These are phyloP conservation scores for Clarireedia homoeocarpa DNA, from an alignment of 2,329 filamentous ascomycete genomes.

Conservation along the genomic window DNA sequence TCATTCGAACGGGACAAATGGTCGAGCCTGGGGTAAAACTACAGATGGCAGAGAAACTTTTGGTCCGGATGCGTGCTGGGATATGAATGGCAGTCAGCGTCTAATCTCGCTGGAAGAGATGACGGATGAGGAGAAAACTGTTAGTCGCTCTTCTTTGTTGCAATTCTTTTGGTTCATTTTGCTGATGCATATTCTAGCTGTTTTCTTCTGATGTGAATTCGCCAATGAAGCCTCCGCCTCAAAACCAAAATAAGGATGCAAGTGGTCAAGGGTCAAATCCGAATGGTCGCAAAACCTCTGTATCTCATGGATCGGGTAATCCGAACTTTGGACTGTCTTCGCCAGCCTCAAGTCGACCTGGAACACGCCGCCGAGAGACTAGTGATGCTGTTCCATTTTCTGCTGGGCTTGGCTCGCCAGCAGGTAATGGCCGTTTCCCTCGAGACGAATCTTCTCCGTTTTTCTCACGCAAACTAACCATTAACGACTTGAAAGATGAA, in stretches of 20 bases:
- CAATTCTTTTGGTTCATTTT: not conserved
- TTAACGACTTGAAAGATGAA: constrained; percentile 43
- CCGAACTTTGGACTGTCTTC: constrained; percentile 63
- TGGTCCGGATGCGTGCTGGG: constrained; percentile 92
- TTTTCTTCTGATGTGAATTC: constrained; percentile 89
- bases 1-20: constrained; percentile 53
- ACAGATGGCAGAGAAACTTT: constrained; percentile 68
- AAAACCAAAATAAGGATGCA: constrained; percentile 53
- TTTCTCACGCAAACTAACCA: constrained; percentile 42
- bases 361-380: constrained; percentile 76
- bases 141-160: constrained; percentile 30
- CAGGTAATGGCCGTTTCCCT: constrained; percentile 47
- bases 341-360: constrained; percentile 64
- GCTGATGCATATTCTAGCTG: constrained; percentile 43
- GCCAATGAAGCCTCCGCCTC: constrained; percentile 75
- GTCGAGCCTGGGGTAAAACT: constrained; percentile 66
- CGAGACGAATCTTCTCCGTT: constrained; percentile 56
- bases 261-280: constrained; percentile 45
- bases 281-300: constrained; percentile 71
- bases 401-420: constrained; percentile 50
- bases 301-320: constrained; percentile 57
- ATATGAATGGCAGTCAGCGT: constrained; percentile 57
- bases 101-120: constrained; percentile 69
- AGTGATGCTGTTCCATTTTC: constrained; percentile 52
- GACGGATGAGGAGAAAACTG: constrained; percentile 53